phyloP scores from a whole-genome alignment of 1,284 basidiomycete genomes.

The Chalciporus sp. region DNA sequence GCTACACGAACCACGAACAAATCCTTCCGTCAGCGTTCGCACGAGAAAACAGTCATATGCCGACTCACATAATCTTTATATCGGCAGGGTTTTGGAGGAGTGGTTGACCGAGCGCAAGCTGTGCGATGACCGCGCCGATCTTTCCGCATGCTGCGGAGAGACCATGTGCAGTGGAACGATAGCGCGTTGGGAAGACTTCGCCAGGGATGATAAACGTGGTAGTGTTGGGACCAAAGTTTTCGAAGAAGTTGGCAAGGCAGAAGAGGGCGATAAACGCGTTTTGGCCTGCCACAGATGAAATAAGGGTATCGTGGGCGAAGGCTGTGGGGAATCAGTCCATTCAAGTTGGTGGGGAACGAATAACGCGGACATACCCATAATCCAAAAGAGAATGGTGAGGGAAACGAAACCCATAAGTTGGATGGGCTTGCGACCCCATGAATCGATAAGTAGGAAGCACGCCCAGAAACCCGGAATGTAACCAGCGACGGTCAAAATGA shows the following conservation, averaged over 20 bases:
- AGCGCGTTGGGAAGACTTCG: conserved; percentile 76
- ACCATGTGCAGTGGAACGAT: conserved; percentile 70
- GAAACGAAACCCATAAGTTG: conserved; percentile 62
- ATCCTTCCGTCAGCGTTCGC: conserved; percentile 51
- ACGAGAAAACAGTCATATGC: conserved; percentile 11
- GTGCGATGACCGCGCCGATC: conserved; percentile 68
- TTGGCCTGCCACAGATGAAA: conserved; percentile 38
- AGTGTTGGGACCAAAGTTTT: conserved; percentile 70
- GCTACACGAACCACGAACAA: conserved; percentile 19
- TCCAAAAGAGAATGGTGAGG: conserved; percentile 53
- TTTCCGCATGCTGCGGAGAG: conserved; percentile 72
- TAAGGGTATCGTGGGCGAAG: conserved; percentile 60
- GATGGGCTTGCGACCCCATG: conserved; percentile 53
- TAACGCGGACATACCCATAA: conserved; percentile 42
- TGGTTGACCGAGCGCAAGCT: conserved; percentile 55
- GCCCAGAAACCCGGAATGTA: conserved; percentile 55
- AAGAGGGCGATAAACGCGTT: conserved; percentile 64
- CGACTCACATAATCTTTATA: no score
- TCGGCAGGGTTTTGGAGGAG: no score
- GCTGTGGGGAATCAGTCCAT: conserved; percentile 35
- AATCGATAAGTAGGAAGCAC: conserved; percentile 52
- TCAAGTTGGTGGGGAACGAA: not conserved
- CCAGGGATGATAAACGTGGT: conserved; percentile 75
- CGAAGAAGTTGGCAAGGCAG: conserved; percentile 60
- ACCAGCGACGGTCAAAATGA: conserved; percentile 54